Conservation (phyloP, 805 yeast species). For the Candida boidinii region DNA sequence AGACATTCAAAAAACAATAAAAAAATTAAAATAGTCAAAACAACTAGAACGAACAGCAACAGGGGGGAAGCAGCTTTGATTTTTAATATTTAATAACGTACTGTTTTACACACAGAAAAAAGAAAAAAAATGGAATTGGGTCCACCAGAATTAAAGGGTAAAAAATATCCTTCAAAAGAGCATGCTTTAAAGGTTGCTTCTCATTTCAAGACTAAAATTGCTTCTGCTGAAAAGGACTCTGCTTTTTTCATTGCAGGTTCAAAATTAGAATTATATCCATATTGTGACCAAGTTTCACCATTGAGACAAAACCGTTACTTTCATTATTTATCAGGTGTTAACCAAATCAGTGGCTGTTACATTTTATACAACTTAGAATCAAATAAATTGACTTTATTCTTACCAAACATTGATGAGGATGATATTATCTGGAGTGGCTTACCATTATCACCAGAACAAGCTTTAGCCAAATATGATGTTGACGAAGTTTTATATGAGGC, state of each 20-base stretch:
- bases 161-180: slow-evolving; percentile 74
- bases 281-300: slow-evolving; percentile 71
- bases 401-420: slow-evolving; percentile 79
- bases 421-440: slow-evolving; percentile 96
- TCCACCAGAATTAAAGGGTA: slow-evolving; percentile 14
- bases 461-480: slow-evolving; percentile 59
- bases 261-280: slow-evolving; percentile 48
- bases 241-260: slow-evolving; percentile 58
- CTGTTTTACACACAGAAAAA: neutral
- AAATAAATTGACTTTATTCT: slow-evolving; percentile 59
- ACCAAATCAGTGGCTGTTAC: slow-evolving; percentile 64
- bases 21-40: neutral
- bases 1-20: neutral
- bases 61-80: neutral
- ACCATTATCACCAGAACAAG: slow-evolving; percentile 65
- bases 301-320: slow-evolving; percentile 90
- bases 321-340: slow-evolving; percentile 76
- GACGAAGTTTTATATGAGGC: slow-evolving; percentile 65
- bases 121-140: slow-evolving; percentile 8
- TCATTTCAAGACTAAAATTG: slow-evolving; percentile 19
- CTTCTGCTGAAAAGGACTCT: slow-evolving; percentile 6
- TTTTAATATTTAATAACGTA: neutral
- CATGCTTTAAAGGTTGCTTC: slow-evolving; percentile 53
- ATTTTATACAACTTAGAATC: slow-evolving; percentile 45
- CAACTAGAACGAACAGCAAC: neutral